Conservation (phyloP, 1,284 basidiomycete species). For the Cryptococcus depauperatus region DNA sequence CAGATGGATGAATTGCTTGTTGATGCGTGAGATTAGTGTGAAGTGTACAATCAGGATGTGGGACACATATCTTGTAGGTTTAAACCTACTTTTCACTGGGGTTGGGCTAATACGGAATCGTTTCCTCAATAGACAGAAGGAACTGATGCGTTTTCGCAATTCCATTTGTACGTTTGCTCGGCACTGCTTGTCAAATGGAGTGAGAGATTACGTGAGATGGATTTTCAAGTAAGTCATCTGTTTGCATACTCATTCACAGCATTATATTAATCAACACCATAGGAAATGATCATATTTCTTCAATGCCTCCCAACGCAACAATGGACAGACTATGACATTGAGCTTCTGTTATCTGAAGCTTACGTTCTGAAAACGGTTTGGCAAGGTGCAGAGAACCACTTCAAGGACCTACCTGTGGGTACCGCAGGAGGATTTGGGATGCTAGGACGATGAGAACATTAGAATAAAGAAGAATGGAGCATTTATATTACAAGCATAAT, state of each 20-base stretch:
- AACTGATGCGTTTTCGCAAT: slow-evolving; percentile 89
- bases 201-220: slow-evolving; percentile 81
- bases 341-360: slow-evolving; percentile 88
- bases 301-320: slow-evolving; percentile 90
- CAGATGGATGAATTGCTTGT: slow-evolving; percentile 95
- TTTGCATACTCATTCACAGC: not conserved
- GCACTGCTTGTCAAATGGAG: slow-evolving; percentile 91
- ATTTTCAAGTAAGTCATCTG: slow-evolving; percentile 68
- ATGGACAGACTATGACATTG: slow-evolving; percentile 93
- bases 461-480: not conserved
- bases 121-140: slow-evolving; percentile 68
- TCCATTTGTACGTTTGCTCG: slow-evolving; percentile 92
- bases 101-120: not conserved
- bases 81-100: not conserved
- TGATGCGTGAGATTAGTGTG: slow-evolving; percentile 93
- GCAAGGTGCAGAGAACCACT: slow-evolving; percentile 90
- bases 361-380: slow-evolving; percentile 90
- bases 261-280: not conserved
- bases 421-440: slow-evolving; percentile 32
- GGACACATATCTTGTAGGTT: slow-evolving; percentile 88
- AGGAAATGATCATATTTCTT: slow-evolving; percentile 99
- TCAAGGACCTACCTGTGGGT: slow-evolving; percentile 45
- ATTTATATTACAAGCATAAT: not conserved
- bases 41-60: slow-evolving; percentile 95
- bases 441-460: slow-evolving; percentile 29